These are phyloP conservation scores for Colletotrichum sp. DNA, from an alignment of 2,329 filamentous ascomycete genomes.

Conservation along the genomic window DNA sequence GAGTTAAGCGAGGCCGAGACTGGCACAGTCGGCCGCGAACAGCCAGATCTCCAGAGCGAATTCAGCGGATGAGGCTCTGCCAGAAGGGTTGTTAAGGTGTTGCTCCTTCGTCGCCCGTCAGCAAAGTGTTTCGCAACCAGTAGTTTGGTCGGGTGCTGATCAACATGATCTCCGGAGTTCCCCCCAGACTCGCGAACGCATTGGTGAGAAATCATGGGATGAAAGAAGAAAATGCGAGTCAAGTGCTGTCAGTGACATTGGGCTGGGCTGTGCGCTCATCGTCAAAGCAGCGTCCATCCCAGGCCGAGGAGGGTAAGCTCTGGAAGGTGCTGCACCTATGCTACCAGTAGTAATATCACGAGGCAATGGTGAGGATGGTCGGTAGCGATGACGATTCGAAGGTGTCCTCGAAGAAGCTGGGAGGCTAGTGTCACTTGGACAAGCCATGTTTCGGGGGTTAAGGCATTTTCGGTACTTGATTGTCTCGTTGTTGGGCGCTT, in stretches of 20 bases:
- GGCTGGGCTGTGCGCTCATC: not conserved
- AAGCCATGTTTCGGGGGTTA: not conserved
- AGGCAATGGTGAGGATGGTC: not conserved
- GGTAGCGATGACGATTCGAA: not conserved
- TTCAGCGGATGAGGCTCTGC: not conserved
- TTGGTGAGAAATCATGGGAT: not conserved
- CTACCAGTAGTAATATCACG: not conserved
- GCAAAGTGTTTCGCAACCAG: not conserved
- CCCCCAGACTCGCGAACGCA: not conserved
- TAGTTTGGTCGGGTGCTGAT: not conserved
- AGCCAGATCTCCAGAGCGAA: not conserved
- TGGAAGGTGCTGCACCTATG: not conserved
- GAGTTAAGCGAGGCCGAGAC: not conserved
- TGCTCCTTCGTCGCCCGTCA: not conserved
- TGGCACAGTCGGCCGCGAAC: not conserved
- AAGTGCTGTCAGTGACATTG: conserved; percentile 10
- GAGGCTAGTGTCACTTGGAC: not conserved
- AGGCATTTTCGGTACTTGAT: not conserved
- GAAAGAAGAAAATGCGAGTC: conserved; percentile 5
- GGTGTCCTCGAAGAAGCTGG: not conserved
- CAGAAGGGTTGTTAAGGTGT: not conserved
- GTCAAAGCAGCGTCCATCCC: conserved; percentile 1
- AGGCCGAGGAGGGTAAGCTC: not conserved
- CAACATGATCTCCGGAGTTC: not conserved
- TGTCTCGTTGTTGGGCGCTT: not conserved